A percentile compares a stretch with the other conserved stretches of the same genome.
Evolutionary conservation across 1,139 yeast genomes (phyloP).

Genomic region (Blastobotrys petasosporus): DNA sequence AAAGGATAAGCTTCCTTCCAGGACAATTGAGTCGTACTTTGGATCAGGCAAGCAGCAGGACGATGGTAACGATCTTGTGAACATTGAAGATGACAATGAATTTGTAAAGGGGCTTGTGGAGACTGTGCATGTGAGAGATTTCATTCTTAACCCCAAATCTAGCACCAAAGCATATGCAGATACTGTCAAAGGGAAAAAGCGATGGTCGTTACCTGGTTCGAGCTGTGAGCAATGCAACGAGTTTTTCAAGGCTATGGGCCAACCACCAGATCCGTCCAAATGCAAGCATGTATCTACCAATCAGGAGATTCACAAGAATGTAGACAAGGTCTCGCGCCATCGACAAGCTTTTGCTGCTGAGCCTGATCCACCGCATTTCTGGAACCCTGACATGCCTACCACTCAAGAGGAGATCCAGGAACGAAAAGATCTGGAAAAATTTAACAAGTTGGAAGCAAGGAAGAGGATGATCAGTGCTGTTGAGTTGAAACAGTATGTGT

Average conservation of each 20-base stretch:
- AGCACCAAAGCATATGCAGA: slow-evolving; percentile 26
- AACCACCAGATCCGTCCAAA: slow-evolving; percentile 4
- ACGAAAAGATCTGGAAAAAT: slow-evolving; percentile 16
- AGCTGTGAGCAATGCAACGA: slow-evolving; percentile 26
- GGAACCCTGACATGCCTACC: slow-evolving; percentile 31
- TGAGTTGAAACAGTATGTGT: slow-evolving; percentile 21
- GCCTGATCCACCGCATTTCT: slow-evolving; percentile 32
- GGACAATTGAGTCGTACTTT: no score
- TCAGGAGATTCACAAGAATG: slow-evolving; percentile 9
- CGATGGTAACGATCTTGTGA: background rate
- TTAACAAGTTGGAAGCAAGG: slow-evolving; percentile 15
- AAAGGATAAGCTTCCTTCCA: no score
- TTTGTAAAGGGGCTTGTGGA: slow-evolving; percentile 1
- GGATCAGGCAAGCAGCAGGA: background rate
- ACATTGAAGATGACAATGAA: slow-evolving; percentile 3
- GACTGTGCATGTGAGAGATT: slow-evolving; percentile 18
- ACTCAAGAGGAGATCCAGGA: slow-evolving; percentile 29
- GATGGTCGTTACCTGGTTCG: slow-evolving; percentile 26
- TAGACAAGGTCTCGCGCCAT: slow-evolving; percentile 24
- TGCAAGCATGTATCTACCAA: slow-evolving; percentile 18
- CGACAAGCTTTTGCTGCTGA: slow-evolving; percentile 23
- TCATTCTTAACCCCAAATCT: slow-evolving; percentile 23
- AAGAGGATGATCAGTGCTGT: slow-evolving; percentile 22
- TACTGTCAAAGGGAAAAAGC: slow-evolving; percentile 23
- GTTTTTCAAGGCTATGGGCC: slow-evolving; percentile 26